phyloP scores from a whole-genome alignment of 148 eudicot genomes.

The Persicaria maculosa region DNA sequence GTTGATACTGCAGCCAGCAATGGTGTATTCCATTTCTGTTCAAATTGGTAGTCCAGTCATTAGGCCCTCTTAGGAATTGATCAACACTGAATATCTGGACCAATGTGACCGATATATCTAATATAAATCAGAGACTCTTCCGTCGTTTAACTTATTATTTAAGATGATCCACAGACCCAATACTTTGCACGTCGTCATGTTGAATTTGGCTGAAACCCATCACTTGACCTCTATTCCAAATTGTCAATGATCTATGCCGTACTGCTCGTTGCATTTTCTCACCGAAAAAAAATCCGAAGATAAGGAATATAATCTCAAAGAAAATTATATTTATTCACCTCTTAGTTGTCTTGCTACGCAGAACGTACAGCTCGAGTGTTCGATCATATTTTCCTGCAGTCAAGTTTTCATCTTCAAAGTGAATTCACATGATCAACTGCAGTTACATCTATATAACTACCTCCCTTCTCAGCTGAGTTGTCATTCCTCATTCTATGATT shows the following conservation, averaged over 20 bases:
- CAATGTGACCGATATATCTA: neutral
- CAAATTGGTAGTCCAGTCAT: too few species aligned
- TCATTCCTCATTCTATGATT: neutral
- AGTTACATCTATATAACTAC: too few species aligned
- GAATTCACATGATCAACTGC: neutral
- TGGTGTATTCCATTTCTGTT: too few species aligned
- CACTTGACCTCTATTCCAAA: neutral
- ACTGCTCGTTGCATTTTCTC: neutral
- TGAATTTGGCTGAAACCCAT: neutral
- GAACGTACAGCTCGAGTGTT: too few species aligned
- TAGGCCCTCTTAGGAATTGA: neutral
- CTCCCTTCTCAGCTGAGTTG: neutral
- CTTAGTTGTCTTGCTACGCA: neutral
- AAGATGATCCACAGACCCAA: neutral
- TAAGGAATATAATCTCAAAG: slow-evolving; percentile 3
- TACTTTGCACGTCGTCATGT: neutral
- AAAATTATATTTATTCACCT: neutral
- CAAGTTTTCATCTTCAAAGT: neutral
- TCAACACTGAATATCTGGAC: neutral
- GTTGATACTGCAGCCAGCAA: too few species aligned
- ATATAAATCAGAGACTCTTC: too few species aligned
- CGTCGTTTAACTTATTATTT: too few species aligned
- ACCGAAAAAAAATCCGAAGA: neutral
- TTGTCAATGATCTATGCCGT: neutral
- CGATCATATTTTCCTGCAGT: neutral